Evolutionary conservation across 106 monocot species (phyloP), one percentile per base, ranked within the genome.

Genomic region (Gastrodia elata): DNA sequence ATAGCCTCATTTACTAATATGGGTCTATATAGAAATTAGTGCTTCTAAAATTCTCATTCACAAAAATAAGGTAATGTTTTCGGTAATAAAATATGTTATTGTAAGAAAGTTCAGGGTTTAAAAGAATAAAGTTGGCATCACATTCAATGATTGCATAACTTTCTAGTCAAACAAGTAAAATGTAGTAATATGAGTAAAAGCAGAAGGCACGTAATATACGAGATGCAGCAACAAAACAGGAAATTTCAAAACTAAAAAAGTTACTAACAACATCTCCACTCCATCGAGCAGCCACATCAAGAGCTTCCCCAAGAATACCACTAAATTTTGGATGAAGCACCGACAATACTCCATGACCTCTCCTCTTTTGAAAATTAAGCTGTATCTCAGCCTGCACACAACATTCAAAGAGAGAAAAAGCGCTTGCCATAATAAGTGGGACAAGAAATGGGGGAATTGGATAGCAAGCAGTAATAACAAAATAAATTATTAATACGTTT

Each of bases 221-320:
- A 8, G 6, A 71, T 43, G 32, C 8, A 38, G 68, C 3, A 69
- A 8, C 13, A 35, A 40, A 39, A 69, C 25, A 40, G 41, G 2
- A 40, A 69, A 38, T 22, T 38, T 39, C 2, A 9, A 72, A 33
- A 48, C 15, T 28, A 40, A 64, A 82, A 41, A 52, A 82, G 58
- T 41, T 49, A 86, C 97, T 97, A 6, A 97, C 97, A 83, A 98
- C 98, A 80, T 98, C 98, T 32, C 98, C 98, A 79, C 91, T 98
- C 98, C 98, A 98, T 70, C 98, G 81, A 68, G 91, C 98, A 82
- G 87, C 91, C 42, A 93, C 85, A 88, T 98, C 91, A 77, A 98
- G 88, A 18, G 93, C 93, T 91, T 98, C 93, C 39, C 98, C 98
- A 40, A 91, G 82, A 38, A 98, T 81, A 44, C 98, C 98, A 82